Evolutionary conservation across 129 eudicot species (phyloP).

Genomic region (Flaveria bidentis): DNA sequence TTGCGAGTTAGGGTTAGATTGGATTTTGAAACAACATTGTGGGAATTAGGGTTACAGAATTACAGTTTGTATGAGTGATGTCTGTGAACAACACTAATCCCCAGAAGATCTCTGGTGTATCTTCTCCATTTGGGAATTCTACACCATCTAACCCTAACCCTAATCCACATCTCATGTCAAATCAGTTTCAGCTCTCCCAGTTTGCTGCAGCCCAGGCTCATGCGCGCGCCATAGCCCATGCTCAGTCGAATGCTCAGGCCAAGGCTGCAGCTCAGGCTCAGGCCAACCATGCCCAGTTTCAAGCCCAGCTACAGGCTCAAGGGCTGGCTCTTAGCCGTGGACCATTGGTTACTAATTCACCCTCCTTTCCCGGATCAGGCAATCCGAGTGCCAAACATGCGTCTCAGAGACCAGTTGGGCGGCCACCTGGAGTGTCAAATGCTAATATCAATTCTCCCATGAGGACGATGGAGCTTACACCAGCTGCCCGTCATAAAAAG

Average conservation of each 20-base stretch:
- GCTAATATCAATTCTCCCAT: slow-evolving; percentile 48
- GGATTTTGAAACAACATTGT: slow-evolving; percentile 21
- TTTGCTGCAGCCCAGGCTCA: slow-evolving; percentile 73
- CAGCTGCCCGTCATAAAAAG: slow-evolving; percentile 63
- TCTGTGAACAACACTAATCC: slow-evolving; percentile 72
- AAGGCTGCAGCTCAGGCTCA: slow-evolving; percentile 57
- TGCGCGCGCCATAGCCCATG: slow-evolving; percentile 67
- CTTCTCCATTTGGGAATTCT: slow-evolving; percentile 62
- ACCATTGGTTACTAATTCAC: slow-evolving; percentile 40
- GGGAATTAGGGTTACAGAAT: slow-evolving; percentile 22
- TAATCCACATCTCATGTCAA: slow-evolving; percentile 37
- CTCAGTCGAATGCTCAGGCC: slow-evolving; percentile 59
- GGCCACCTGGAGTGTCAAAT: slow-evolving; percentile 64
- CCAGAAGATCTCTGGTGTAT: slow-evolving; percentile 50
- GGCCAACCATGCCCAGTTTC: slow-evolving; percentile 68
- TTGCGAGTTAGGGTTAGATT: slow-evolving; percentile 12
- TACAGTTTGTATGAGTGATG: slow-evolving; percentile 38
- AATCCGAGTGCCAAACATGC: slow-evolving; percentile 40
- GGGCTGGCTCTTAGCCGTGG: slow-evolving; percentile 55
- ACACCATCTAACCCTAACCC: slow-evolving; percentile 59
- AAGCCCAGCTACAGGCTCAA: slow-evolving; percentile 76
- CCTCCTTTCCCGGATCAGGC: no score
- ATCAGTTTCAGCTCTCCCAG: slow-evolving; percentile 65
- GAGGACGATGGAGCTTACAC: slow-evolving; percentile 64
- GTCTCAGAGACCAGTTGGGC: slow-evolving; percentile 63